phyloP scores from a whole-genome alignment of 2,329 filamentous ascomycete species.

The Phialocephala sp. region DNA sequence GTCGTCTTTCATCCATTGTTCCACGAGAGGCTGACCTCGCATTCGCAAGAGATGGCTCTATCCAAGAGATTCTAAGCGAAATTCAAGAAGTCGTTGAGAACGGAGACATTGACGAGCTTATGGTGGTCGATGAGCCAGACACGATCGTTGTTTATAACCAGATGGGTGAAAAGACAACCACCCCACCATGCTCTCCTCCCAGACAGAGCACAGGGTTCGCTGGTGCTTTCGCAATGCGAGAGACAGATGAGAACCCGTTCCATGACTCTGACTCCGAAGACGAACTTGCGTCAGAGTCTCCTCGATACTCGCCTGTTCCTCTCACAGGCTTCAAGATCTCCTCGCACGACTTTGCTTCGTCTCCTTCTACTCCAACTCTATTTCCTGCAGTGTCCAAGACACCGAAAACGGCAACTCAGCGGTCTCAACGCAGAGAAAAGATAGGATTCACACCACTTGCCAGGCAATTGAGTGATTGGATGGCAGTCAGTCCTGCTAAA shows the following conservation, averaged over 20 bases:
- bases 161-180: conserved; percentile 29
- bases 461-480: conserved; percentile 66
- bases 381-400: conserved; percentile 34
- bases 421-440: conserved; percentile 34
- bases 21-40: conserved; percentile 44
- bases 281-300: conserved; percentile 49
- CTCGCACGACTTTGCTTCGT: conserved; percentile 41
- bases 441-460: conserved; percentile 70
- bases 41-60: conserved; percentile 21
- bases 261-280: conserved; percentile 55
- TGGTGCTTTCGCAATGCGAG: conserved; percentile 51
- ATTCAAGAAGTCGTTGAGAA: neutral
- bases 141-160: conserved; percentile 23
- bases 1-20: conserved; percentile 48
- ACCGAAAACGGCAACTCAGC: conserved; percentile 23
- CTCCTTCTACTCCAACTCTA: conserved; percentile 51
- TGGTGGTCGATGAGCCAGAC: conserved; percentile 30
- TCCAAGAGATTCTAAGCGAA: conserved; percentile 19
- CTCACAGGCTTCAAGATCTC: conserved; percentile 38
- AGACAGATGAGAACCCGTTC: conserved; percentile 54
- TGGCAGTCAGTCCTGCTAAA: conserved; percentile 61
- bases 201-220: conserved; percentile 26
- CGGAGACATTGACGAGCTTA: conserved; percentile 21
- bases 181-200: conserved; percentile 36
- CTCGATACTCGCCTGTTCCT: conserved; percentile 37